Base-by-base conservation (phyloP, 768 basidiomycete genomes). In the Phylloporus sp. region DNA sequence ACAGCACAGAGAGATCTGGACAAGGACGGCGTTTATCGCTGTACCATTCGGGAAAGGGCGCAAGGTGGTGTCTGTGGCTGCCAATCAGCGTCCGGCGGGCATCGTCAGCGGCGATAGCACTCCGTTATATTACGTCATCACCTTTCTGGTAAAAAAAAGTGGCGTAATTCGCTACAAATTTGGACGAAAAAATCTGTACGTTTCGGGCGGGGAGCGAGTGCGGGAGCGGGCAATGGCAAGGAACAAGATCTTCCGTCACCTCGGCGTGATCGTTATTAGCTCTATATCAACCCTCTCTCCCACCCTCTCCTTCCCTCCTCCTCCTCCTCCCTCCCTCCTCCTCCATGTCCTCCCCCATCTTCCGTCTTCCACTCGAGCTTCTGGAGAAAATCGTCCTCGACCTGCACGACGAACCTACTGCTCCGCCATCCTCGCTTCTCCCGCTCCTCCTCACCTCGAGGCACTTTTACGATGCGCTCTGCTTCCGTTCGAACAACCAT, bases 311-410 rank as follows among this genome's bases (percentile, higher is more conserved):
- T 4, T n/a, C 22, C 18, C 14, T 18, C 34, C 27, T 5, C n/a
- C 31, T 17, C n/a, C 9, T 22, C 15, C 24, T 31, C 18, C 13
- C 52, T 35, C 47, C 46, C 50, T 13, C 18, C 24, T 27, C 42
- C 38, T 10, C 26, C 48, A 60, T 60, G 60, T n/a, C 47, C 10
- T 58, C 63, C 9, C 40, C 50, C 36, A 53, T 74, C 17, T 46
- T 28, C 50, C 32, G 51, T 31, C 50, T 84, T 62, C 67, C 70
- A 39, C 42, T 69, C 71, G 70, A 72, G 68, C 49, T 73, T 42
- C 59, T 85, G 58, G 71, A 78, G 49, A 55, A 69, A 51, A 75
- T 86, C 65, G 76, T 70, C 39, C 67, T 78, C 64, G 62, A 76
- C 37, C 60, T 81, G 59, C 23, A 39, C 43, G 44, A 53, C 2